Conservation (phyloP, 257 asterid species). For the Plantago elongata region DNA sequence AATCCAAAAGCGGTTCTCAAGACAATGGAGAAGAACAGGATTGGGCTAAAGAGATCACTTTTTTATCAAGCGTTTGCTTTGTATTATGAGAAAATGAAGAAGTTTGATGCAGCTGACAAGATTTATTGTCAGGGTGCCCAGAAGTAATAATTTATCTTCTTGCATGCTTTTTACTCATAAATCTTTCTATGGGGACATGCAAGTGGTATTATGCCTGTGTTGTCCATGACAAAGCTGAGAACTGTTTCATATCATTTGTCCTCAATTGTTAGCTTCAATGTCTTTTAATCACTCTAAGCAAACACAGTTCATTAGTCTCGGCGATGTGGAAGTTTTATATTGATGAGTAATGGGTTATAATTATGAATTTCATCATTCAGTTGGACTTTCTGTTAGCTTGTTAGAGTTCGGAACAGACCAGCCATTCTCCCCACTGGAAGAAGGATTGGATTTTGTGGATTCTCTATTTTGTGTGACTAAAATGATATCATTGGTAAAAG, state of each 20-base stretch:
- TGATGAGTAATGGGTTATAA: no score
- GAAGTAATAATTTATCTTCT: conserved; percentile 48
- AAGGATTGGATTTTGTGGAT: not conserved
- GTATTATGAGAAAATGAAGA: conserved; percentile 81
- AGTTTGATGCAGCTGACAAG: conserved; percentile 77
- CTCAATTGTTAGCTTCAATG: no score
- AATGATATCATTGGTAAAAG: conserved; percentile 6
- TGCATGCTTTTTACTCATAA: not conserved
- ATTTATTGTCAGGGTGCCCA: conserved; percentile 76
- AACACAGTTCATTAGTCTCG: no score
- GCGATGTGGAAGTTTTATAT: no score
- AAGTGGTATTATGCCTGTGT: no score
- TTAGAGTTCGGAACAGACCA: no score
- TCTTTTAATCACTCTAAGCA: no score
- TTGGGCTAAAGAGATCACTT: conserved; percentile 69
- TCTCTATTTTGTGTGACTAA: conserved; percentile 2
- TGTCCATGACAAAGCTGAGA: no score
- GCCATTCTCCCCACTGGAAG: not conserved
- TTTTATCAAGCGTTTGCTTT: conserved; percentile 92
- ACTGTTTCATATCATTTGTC: no score
- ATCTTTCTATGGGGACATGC: not conserved
- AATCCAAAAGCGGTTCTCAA: conserved; percentile 65
- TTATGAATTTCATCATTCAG: no score
- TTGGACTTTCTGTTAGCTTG: no score
- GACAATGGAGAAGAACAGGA: conserved; percentile 63